A percentile compares a stretch with the other conserved stretches of the same genome.
These are phyloP conservation scores for Bryopsis sp. DNA, from an alignment of 139 green algal genomes.

Conservation along the genomic window DNA sequence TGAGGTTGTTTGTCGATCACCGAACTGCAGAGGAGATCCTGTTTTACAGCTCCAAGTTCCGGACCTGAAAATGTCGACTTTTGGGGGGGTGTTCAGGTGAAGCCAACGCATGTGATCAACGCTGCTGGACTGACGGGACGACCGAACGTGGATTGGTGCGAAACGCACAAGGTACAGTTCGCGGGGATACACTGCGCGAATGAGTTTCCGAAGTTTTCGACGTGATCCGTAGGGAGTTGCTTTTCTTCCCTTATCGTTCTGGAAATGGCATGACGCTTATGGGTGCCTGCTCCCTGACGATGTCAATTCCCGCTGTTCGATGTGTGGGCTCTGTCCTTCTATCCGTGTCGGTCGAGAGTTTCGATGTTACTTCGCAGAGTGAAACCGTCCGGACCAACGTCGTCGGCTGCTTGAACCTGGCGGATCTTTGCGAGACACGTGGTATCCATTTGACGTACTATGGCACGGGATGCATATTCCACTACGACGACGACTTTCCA, in stretches of 20 bases:
- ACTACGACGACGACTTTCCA: conserved; percentile 84
- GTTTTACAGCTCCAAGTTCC: not conserved
- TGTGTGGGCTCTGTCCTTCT: no score
- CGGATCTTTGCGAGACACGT: conserved; percentile 54
- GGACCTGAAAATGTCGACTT: not conserved
- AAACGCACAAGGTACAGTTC: conserved; percentile 88
- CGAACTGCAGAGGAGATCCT: conserved; percentile 8
- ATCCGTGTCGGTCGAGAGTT: no score
- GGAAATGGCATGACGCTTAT: no score
- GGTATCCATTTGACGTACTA: conserved; percentile 92
- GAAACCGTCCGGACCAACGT: conserved; percentile 93
- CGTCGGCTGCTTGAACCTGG: conserved; percentile 86
- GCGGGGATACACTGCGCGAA: conserved; percentile 26
- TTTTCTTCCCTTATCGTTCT: no score
- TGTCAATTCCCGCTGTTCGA: no score
- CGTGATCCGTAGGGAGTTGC: not conserved
- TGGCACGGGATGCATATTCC: conserved; percentile 96
- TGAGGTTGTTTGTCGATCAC: conserved; percentile 32
- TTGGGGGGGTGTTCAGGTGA: conserved; percentile 58
- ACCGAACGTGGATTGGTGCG: conserved; percentile 98
- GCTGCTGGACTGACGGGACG: conserved; percentile 88
- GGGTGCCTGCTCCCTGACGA: no score
- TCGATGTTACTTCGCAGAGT: conserved; percentile 42
- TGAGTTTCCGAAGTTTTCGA: not conserved
- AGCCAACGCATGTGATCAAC: conserved; percentile 93